Base-by-base conservation (phyloP, 768 basidiomycete genomes). In the Lentinula aciculospora region DNA sequence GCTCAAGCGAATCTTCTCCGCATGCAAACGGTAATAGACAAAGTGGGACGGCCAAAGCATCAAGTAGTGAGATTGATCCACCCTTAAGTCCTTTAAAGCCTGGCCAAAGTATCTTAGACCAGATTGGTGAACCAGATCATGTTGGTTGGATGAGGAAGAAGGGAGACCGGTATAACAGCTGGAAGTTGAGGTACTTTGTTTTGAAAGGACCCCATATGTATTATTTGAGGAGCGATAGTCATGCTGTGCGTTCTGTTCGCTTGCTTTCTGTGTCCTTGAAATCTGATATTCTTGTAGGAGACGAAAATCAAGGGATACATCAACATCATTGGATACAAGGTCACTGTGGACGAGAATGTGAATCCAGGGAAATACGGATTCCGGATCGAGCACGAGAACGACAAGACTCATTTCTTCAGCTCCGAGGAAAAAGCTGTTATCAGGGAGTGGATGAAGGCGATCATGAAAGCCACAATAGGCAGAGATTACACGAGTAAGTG, bases 391-490 rank as follows among this genome's bases (percentile, higher is more conserved):
- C 95, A 98, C 63, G 92, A 88, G 72, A 78, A 80, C 6, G 90
- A 93, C 69, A 92, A 89, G 73, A 78, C 89, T 1, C 94, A 98
- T 69, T 92, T 72, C 67, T 99, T 99, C 73, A 92, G 91, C 61
- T 93, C 92, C 0, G 89, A 94, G 23, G 94, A 98, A 66, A 92
- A 93, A 71, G 65, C 74, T 0, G 72, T 84, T 36, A 81, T 97
- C 48, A 84, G 97, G n/a, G 93, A 93, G 62, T 98, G 97, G 96
- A 98, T 98, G 97, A 99, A 98, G 75, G 93, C 95, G 7, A 84
- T 99, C 63, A 98, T 98, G 93, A 99, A 98, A 69, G 93, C 96
- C 2, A 98, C 96, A 12, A 99, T 99, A 63, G 88, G 84, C 8
- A 78, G 97, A 57, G 97, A 98, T 69, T 98, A 95, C 67, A 81